phyloP scores from a whole-genome alignment of 2,329 filamentous ascomycete genomes.

The Trichoderma sp. region DNA sequence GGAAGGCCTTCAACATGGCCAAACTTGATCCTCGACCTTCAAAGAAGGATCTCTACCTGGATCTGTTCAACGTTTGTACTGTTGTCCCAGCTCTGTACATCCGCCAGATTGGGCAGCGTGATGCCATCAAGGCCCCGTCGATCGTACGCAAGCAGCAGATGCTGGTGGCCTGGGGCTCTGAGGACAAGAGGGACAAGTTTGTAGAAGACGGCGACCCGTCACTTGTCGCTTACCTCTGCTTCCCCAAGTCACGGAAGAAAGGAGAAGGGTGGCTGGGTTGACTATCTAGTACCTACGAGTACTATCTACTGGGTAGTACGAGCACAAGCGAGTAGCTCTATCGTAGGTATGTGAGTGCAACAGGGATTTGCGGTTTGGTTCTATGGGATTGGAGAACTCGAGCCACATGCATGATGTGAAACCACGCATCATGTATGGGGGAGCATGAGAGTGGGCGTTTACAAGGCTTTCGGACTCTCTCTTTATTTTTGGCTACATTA shows the following conservation, averaged over 20 bases:
- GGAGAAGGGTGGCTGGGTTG: constrained; percentile 10
- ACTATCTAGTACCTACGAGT: neutral
- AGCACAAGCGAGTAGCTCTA: neutral
- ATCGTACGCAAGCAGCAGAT: constrained; percentile 42
- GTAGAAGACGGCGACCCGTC: constrained; percentile 33
- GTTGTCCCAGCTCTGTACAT: constrained; percentile 40
- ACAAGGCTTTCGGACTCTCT: neutral
- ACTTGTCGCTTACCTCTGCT: constrained; percentile 34
- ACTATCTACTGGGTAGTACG: neutral
- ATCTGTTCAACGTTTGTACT: constrained; percentile 39
- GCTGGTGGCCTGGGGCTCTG: constrained; percentile 42
- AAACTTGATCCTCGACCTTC: constrained; percentile 37
- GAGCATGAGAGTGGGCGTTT: neutral
- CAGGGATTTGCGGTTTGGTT: neutral
- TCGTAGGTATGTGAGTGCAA: neutral
- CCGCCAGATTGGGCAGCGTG: constrained; percentile 38
- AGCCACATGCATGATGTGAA: constrained; percentile 7
- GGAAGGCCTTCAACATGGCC: constrained; percentile 37
- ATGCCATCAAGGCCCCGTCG: constrained; percentile 36
- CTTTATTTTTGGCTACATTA: neutral
- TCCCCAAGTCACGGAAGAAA: constrained; percentile 15
- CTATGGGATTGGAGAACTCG: neutral
- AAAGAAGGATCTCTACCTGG: constrained; percentile 34
- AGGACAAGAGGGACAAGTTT: constrained; percentile 36
- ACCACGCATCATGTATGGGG: neutral